A percentile compares a stretch with the other conserved stretches of the same genome.
phyloP scores from a whole-genome alignment of 192 early-diverging fungal species.

The Linnemannia hyalina region DNA sequence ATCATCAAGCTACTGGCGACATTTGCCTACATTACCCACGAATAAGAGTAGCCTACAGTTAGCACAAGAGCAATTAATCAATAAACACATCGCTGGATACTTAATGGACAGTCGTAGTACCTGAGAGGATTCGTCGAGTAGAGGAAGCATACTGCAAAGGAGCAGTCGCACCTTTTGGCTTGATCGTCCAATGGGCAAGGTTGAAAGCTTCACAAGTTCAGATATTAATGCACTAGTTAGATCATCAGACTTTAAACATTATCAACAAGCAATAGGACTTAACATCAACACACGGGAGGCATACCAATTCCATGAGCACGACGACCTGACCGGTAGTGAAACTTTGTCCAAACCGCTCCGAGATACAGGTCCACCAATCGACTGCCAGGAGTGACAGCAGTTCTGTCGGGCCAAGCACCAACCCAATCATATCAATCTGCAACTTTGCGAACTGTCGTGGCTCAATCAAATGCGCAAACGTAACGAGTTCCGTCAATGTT shows the following conservation, averaged over 20 bases:
- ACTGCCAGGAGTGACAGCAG: slow-evolving; percentile 23
- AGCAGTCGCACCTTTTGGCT: slow-evolving; percentile 27
- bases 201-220: slow-evolving; percentile 6
- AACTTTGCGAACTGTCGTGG: slow-evolving; percentile 31
- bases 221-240: background rate
- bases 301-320: slow-evolving; percentile 33
- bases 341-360: slow-evolving; percentile 21
- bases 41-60: background rate
- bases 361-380: slow-evolving; percentile 48
- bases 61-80: background rate
- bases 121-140: slow-evolving; percentile 27
- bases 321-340: slow-evolving; percentile 21
- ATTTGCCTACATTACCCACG: background rate
- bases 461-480: slow-evolving; percentile 23
- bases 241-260: background rate
- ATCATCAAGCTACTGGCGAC: background rate
- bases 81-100: too few species aligned
- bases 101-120: background rate
- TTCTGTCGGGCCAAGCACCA: slow-evolving; percentile 26
- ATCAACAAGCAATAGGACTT: background rate
- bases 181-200: slow-evolving; percentile 28
- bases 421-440: slow-evolving; percentile 37
- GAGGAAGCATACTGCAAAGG: slow-evolving; percentile 2
- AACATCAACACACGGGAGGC: background rate
- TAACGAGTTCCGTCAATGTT: slow-evolving; percentile 21